phyloP scores from a whole-genome alignment of 352 stramenopile species.

The Phytopythium ostracodes region DNA sequence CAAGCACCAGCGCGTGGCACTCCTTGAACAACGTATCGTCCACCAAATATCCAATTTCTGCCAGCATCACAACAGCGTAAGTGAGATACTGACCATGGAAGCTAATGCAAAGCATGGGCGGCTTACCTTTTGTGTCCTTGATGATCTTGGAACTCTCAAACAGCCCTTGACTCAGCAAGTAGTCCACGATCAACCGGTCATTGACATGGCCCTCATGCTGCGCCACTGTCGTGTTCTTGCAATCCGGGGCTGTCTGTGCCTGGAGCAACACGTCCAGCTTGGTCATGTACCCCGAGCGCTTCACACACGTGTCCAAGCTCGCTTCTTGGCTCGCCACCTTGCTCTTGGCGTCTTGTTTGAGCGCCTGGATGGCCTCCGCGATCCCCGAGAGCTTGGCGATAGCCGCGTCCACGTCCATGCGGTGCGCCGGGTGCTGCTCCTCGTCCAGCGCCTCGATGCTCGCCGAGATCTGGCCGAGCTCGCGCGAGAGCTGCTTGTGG shows the following conservation, averaged over 20 bases:
- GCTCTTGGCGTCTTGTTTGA: slow-evolving; percentile 47
- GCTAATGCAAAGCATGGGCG: background rate
- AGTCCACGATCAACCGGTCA: slow-evolving; percentile 70
- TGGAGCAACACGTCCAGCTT: slow-evolving; percentile 26
- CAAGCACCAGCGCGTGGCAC: slow-evolving; percentile 49
- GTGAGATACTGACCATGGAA: background rate
- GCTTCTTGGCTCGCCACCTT: slow-evolving; percentile 44
- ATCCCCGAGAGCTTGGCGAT: slow-evolving; percentile 45
- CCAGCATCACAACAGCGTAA: background rate
- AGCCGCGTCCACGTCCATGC: slow-evolving; percentile 52
- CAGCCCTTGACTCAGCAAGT: slow-evolving; percentile 62
- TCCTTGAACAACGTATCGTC: slow-evolving; percentile 59
- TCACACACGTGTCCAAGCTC: slow-evolving; percentile 48
- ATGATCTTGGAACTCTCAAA: slow-evolving; percentile 68
- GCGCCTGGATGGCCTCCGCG: slow-evolving; percentile 31
- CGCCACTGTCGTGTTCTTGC: slow-evolving; percentile 1
- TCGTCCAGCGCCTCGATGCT: slow-evolving; percentile 46
- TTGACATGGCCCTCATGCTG: slow-evolving; percentile 18
- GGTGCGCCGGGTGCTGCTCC: slow-evolving; percentile 59
- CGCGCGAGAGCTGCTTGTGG: slow-evolving; percentile 73
- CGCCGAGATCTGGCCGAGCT: slow-evolving; percentile 44
- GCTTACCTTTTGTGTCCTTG: slow-evolving; percentile 46
- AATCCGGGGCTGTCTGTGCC: slow-evolving; percentile 8
- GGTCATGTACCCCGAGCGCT: slow-evolving; percentile 38
- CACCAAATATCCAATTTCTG: slow-evolving; percentile 58